A percentile compares a stretch with the other conserved stretches of the same genome.
Evolutionary conservation across 1,284 basidiomycete genomes (phyloP).

Genomic region (Cystobasidiaceae sp.): DNA sequence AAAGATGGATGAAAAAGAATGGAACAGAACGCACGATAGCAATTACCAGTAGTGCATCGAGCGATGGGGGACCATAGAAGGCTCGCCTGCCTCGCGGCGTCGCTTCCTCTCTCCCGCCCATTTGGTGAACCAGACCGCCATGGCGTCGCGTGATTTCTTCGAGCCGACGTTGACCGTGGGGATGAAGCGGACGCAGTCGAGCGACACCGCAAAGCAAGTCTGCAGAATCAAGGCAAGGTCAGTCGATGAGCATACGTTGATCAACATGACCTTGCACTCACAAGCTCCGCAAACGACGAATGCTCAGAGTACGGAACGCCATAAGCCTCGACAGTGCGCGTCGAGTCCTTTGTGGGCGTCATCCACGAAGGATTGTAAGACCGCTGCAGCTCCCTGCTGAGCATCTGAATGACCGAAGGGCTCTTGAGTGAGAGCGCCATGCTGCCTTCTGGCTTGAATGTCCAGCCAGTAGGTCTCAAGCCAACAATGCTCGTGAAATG

Average conservation of each 20-base stretch:
- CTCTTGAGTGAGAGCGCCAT: conserved; percentile 51
- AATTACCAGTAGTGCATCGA: conserved; percentile 27
- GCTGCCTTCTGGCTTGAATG: conserved; percentile 38
- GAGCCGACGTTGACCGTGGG: conserved; percentile 92
- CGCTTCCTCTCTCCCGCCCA: conserved; percentile 78
- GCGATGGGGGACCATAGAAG: conserved; percentile 29
- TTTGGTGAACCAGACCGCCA: conserved; percentile 75
- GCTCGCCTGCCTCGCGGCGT: conserved; percentile 51
- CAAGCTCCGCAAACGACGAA: conserved; percentile 82
- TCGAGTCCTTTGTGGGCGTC: conserved; percentile 48
- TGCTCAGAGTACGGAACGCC: conserved; percentile 94
- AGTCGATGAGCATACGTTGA: not conserved
- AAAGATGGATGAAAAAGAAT: too few relatives aligned
- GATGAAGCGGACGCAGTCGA: conserved; percentile 78
- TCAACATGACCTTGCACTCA: not conserved
- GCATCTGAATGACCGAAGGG: conserved; percentile 38
- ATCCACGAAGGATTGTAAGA: conserved; percentile 47
- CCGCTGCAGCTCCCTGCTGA: conserved; percentile 36
- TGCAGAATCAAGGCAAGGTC: conserved; percentile 25
- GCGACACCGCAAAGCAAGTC: conserved; percentile 84
- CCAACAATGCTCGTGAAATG: conserved; percentile 60
- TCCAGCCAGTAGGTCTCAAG: conserved; percentile 38
- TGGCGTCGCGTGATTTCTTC: conserved; percentile 57
- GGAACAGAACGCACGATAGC: too few relatives aligned
- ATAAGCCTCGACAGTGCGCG: conserved; percentile 37